Base-by-base conservation (phyloP, 2,329 filamentous ascomycete species). In the Tricladium varicosporioides region DNA sequence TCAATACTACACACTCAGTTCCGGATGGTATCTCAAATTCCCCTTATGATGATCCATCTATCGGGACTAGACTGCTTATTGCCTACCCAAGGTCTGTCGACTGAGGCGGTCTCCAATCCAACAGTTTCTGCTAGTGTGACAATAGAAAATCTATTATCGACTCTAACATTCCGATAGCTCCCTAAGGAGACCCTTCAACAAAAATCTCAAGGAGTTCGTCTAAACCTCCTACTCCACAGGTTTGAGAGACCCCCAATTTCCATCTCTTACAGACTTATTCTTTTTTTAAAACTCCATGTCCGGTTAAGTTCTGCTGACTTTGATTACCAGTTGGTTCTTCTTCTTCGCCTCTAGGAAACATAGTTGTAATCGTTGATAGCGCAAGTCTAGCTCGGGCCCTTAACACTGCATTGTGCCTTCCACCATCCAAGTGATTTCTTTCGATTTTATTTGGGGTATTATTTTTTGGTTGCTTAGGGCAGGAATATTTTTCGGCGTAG, bases 381-480 rank as follows among this genome's bases (percentile, higher is more conserved):
- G 7, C 60, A 59, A 5, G 51, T 53, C 47, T 63, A 49, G 18
- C 57, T 62, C 9, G 62, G 43, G 8, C 60, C 60, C 14, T 56
- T 58, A 16, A 62, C 62, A 2, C 59, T 57, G 36, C 61, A 61
- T 60, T 64, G 60, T 36, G 58, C 58, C 56, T 59, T 63, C 60
- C 60, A 64, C 16, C 57, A 64, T 31, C 56, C 49, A 8, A 54
- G 50, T 5, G 57, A 48, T 19, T 60, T 61, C 54, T 56, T 60
- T 60, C 47, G 13, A 63, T 14, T 48, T 56, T 48, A 13, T 53
- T 60, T 42, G 40, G 45, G 13, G 53, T 27, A 31, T 46, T 36
- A n/a, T 14, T 45, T 7, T 61, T 64, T 60, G 10, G 51, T 31
- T 14, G n/a, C 40, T 46, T 64, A 64, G 11, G 60, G 55, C 10